phyloP scores from a whole-genome alignment of 1,284 basidiomycete genomes.

The Quambalaria eucalypti region DNA sequence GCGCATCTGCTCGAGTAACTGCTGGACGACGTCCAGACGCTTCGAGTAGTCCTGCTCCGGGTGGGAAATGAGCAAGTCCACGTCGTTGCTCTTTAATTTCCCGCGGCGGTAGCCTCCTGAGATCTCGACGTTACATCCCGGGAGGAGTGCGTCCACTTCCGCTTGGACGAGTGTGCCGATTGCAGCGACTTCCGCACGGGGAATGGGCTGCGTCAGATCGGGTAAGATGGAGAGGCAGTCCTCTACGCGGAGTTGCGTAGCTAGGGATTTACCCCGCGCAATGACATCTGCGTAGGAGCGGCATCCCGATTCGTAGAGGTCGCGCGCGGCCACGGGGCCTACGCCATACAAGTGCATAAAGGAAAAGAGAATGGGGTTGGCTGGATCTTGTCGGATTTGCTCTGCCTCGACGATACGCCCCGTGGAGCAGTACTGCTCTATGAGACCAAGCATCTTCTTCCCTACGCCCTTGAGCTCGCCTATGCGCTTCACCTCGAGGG shows the following conservation, averaged over 20 bases:
- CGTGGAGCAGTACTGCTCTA: conserved; percentile 26
- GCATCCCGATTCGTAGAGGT: conserved; percentile 34
- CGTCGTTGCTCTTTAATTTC: conserved; percentile 22
- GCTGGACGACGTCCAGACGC: conserved; percentile 10
- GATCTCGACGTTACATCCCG: conserved; percentile 15
- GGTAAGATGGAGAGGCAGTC: conserved; percentile 26
- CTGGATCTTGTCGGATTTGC: conserved; percentile 24
- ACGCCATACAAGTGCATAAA: conserved; percentile 41
- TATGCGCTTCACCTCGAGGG: conserved; percentile 11
- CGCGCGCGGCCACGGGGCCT: conserved; percentile 28
- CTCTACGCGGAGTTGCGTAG: conserved; percentile 15
- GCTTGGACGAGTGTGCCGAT: conserved; percentile 10
- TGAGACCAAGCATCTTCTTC: conserved; percentile 23
- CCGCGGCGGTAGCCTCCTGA: conserved; percentile 32
- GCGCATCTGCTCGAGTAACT: conserved; percentile 17
- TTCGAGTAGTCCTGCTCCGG: conserved; percentile 1
- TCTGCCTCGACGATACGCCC: conserved; percentile 32
- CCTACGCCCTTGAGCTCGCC: conserved; percentile 35
- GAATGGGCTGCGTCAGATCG: conserved; percentile 21
- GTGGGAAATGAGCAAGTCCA: conserved; percentile 31
- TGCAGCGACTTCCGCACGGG: conserved; percentile 16
- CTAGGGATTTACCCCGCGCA: conserved; percentile 15
- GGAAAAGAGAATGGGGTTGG: conserved; percentile 22
- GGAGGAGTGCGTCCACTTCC: conserved; percentile 9
- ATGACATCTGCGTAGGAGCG: conserved; percentile 31